phyloP scores from a whole-genome alignment of 2,329 filamentous ascomycete genomes.

The Alternaria atra region DNA sequence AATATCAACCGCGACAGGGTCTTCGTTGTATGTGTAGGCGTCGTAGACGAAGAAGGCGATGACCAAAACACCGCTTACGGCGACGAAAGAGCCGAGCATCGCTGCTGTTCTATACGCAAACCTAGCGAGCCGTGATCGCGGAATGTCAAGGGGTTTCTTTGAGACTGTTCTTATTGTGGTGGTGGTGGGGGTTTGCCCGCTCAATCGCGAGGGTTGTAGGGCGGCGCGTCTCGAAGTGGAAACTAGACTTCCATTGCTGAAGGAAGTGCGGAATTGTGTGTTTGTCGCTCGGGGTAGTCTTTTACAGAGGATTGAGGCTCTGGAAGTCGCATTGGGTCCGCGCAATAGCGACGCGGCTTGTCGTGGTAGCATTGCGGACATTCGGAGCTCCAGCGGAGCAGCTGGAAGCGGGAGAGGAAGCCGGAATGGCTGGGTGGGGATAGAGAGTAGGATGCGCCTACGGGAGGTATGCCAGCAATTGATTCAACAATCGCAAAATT shows the following conservation, averaged over 20 bases:
- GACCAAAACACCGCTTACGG: constrained; percentile 73
- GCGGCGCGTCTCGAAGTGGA: constrained; percentile 32
- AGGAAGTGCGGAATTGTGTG: constrained; percentile 35
- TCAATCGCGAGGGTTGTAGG: constrained; percentile 30
- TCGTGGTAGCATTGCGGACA: constrained; percentile 41
- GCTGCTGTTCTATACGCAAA: constrained; percentile 76
- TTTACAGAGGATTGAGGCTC: constrained; percentile 25
- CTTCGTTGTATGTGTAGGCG: constrained; percentile 85
- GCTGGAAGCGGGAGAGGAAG: constrained; percentile 13
- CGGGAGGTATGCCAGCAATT: constrained; percentile 15
- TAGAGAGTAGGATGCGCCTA: neutral
- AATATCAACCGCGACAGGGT: constrained; percentile 73
- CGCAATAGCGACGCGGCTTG: constrained; percentile 43
- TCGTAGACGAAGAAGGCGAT: constrained; percentile 93
- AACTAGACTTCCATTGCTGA: constrained; percentile 37
- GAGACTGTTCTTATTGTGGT: constrained; percentile 38
- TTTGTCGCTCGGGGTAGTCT: constrained; percentile 18
- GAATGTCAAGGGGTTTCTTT: constrained; percentile 42
- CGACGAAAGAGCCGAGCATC: constrained; percentile 77
- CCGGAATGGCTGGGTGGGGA: neutral
- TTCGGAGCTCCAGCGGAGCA: constrained; percentile 9
- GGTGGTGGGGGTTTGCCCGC: constrained; percentile 20
- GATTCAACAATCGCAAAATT: constrained; percentile 13
- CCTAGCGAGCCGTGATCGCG: constrained; percentile 51
- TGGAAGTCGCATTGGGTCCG: constrained; percentile 28